A percentile compares a stretch with the other conserved stretches of the same genome.
These are phyloP conservation scores for Marchantia paleacea DNA, from an alignment of 225 moss, liverwort and hornwort genomes.

Conservation along the genomic window DNA sequence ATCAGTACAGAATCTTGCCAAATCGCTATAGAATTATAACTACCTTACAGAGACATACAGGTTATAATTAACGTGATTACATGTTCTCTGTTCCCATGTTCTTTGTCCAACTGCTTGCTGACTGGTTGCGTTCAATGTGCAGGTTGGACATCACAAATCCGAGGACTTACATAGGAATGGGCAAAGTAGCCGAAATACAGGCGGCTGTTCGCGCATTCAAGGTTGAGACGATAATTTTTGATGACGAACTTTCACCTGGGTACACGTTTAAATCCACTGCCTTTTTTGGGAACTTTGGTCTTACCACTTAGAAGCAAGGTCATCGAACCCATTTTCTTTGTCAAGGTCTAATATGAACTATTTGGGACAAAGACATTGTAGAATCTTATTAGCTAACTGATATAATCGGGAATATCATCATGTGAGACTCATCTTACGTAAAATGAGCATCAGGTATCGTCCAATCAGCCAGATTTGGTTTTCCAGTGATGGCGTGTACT, in stretches of 20 bases:
- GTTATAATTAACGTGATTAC: not conserved
- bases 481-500: not conserved
- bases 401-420: not conserved
- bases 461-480: not conserved
- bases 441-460: not conserved
- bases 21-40: not conserved
- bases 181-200: conserved; percentile 87
- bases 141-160: conserved; percentile 92
- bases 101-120: no score
- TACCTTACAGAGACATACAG: not conserved
- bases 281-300: not conserved
- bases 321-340: not conserved
- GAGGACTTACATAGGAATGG: conserved; percentile 88
- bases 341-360: not conserved
- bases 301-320: not conserved
- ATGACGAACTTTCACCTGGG: conserved; percentile 98
- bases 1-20: not conserved
- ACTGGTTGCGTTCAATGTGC: not conserved
- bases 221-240: conserved; percentile 94
- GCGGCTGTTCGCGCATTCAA: conserved; percentile 83
- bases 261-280: conserved; percentile 24
- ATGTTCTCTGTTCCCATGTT: not conserved
- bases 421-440: not conserved
- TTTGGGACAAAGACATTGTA: no score
- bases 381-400: not conserved